A percentile compares a stretch with the other conserved stretches of the same genome.
phyloP scores from a whole-genome alignment of 768 basidiomycete species.

The Leccinum longicurvipes region DNA sequence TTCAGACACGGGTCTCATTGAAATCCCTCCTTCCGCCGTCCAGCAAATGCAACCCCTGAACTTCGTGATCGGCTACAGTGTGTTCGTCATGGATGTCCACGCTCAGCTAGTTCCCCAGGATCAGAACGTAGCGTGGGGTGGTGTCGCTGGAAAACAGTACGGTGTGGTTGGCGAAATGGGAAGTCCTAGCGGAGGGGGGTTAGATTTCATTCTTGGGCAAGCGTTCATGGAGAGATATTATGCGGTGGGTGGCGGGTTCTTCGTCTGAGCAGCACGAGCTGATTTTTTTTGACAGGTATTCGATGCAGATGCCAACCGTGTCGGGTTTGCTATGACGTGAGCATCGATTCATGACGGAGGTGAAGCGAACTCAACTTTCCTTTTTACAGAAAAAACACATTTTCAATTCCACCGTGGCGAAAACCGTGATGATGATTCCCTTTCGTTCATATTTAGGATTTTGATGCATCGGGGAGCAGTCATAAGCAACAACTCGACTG shows the following conservation, averaged over 20 bases:
- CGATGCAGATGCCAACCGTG: not conserved
- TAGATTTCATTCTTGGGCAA: not conserved
- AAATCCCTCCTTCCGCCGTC: constrained; percentile 13
- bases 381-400: not conserved
- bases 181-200: not conserved
- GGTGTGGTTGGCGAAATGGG: not conserved
- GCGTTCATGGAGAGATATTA: not conserved
- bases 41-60: constrained; percentile 5
- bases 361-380: not conserved
- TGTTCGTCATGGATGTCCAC: not conserved
- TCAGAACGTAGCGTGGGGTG: not conserved
- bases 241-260: not conserved
- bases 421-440: not conserved
- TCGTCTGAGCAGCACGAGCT: not conserved
- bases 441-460: no score
- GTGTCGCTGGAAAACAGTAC: not conserved
- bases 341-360: not conserved
- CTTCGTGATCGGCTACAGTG: constrained; percentile 1
- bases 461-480: not conserved
- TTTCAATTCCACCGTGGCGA: not conserved
- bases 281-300: not conserved
- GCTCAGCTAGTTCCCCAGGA: not conserved
- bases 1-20: not conserved
- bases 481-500: no score
- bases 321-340: not conserved